A percentile compares a stretch with the other conserved stretches of the same genome.
These are phyloP conservation scores for Saccharomyces hybrid DNA, from an alignment of 1,139 yeast genomes.

Conservation along the genomic window DNA sequence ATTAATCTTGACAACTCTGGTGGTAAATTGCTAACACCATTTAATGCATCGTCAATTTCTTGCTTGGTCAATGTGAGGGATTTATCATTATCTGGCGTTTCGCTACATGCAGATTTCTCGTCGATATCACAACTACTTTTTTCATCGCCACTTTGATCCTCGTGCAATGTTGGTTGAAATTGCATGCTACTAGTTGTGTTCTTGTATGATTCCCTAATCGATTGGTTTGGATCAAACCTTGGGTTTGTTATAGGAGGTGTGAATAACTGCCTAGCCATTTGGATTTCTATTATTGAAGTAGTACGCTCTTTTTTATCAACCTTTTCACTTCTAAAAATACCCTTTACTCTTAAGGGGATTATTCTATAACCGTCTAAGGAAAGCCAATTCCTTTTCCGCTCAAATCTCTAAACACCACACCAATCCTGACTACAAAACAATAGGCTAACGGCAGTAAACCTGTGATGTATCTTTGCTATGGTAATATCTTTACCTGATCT, in stretches of 20 bases:
- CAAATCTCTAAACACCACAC: background rate
- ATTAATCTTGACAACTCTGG: slow-evolving; percentile 30
- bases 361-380: background rate
- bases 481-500: background rate
- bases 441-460: background rate
- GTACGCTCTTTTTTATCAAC: background rate
- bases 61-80: slow-evolving; percentile 11
- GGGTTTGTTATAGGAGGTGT: slow-evolving; percentile 28
- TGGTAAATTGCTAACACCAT: slow-evolving; percentile 29
- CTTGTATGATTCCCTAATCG: slow-evolving; percentile 26
- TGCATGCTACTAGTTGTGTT: slow-evolving; percentile 5
- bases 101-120: background rate
- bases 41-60: slow-evolving; percentile 19
- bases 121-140: background rate
- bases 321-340: background rate
- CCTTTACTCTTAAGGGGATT: background rate
- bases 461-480: background rate
- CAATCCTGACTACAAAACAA: background rate
- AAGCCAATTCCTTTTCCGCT: background rate
- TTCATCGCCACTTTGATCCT: slow-evolving; percentile 1
- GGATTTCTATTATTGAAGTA: background rate
- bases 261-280: slow-evolving; percentile 14
- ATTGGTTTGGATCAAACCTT: slow-evolving; percentile 21
- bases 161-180: background rate
- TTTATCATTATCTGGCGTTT: background rate